Evolutionary conservation across 2,329 filamentous ascomycete species (phyloP).

Genomic region (Aspergillus ustus): DNA sequence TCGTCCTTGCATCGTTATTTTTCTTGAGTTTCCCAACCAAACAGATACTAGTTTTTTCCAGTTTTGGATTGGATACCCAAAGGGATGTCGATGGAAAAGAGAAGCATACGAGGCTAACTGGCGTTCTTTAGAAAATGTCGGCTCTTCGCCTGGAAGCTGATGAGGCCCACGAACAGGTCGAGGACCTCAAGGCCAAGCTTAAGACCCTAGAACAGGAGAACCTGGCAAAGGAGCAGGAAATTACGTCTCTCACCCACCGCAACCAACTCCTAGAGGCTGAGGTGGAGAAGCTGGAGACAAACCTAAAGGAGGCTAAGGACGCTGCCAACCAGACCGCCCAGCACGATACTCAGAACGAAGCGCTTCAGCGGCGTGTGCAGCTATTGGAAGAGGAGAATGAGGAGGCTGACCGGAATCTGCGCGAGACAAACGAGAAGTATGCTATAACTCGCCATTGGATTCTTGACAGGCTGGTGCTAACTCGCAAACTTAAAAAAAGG

Average conservation of each 20-base stretch:
- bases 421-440: slow-evolving; percentile 98
- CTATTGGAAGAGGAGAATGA: slow-evolving; percentile 98
- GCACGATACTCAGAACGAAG: slow-evolving; percentile 88
- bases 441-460: slow-evolving; percentile 40
- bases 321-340: slow-evolving; percentile 79
- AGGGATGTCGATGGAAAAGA: slow-evolving; percentile 15
- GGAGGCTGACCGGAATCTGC: slow-evolving; percentile 91
- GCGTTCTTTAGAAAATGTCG: slow-evolving; percentile 78
- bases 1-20: slow-evolving; percentile 19
- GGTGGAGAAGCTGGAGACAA: slow-evolving; percentile 87
- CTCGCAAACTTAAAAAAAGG: slow-evolving; percentile 62
- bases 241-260: slow-evolving; percentile 94
- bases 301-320: slow-evolving; percentile 86
- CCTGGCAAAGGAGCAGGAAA: slow-evolving; percentile 95
- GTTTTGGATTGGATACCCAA: slow-evolving; percentile 20
- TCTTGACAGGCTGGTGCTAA: slow-evolving; percentile 17
- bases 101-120: slow-evolving; percentile 22
- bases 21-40: slow-evolving; percentile 19
- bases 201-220: slow-evolving; percentile 95
- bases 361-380: slow-evolving; percentile 88
- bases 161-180: slow-evolving; percentile 76
- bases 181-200: slow-evolving; percentile 85
- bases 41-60: background rate
- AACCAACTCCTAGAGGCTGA: slow-evolving; percentile 88
- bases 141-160: slow-evolving; percentile 93